Conservation (phyloP, 306 rosid species). For the Carpinus fangiana region DNA sequence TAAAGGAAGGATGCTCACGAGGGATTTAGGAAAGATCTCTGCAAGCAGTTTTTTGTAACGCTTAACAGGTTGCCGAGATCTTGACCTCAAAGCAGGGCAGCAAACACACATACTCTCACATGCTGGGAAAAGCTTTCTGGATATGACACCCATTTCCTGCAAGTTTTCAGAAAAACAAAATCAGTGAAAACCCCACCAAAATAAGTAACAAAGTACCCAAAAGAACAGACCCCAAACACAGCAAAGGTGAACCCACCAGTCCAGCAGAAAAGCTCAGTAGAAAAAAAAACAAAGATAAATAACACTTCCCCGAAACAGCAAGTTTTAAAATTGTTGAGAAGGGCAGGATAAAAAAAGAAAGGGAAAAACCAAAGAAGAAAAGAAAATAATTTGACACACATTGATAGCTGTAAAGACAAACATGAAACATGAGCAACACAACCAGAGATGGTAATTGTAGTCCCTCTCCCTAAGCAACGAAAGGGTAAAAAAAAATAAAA, state of each 20-base stretch:
- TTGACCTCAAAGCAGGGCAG: constrained; percentile 95
- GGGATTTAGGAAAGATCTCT: constrained; percentile 90
- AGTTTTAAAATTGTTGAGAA: not conserved
- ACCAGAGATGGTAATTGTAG: not conserved
- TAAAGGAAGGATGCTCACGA: constrained; percentile 40
- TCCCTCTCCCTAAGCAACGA: not conserved
- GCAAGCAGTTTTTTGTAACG: constrained; percentile 88
- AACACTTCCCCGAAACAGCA: not conserved
- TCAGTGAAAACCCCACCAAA: constrained; percentile 14
- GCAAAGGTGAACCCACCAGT: not conserved
- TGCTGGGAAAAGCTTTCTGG: constrained; percentile 91
- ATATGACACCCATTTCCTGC: constrained; percentile 88
- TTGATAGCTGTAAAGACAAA: not conserved
- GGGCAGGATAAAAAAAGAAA: not conserved
- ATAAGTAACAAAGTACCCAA: not conserved
- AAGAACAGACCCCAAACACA: not conserved
- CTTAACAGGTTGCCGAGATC: constrained; percentile 94
- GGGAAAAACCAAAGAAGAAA: not conserved
- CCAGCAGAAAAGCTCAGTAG: not conserved
- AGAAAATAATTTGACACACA: constrained; percentile 1
- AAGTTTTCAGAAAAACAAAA: constrained; percentile 18
- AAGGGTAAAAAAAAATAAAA: not conserved
- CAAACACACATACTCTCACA: constrained; percentile 96
- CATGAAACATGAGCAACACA: constrained; percentile 10
- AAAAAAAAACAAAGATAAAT: not conserved